Base-by-base conservation (phyloP, 805 yeast species). In the Spathaspora sp. region DNA sequence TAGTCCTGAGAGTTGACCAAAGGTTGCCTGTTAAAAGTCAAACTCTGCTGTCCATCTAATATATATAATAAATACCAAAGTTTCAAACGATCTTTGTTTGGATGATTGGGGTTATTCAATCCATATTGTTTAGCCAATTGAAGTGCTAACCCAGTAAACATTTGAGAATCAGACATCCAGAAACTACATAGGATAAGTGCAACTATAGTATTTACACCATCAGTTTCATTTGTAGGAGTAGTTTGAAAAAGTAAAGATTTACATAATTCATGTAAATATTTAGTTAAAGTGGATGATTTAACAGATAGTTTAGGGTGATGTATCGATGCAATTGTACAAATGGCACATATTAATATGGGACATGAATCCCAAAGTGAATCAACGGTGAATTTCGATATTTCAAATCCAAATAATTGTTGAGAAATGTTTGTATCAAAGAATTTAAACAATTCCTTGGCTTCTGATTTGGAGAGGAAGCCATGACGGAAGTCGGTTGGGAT, bases 341-440 rank as follows among this genome's bases (percentile, higher is more conserved):
- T 77, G 1, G 88, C 79, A 39, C 81, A 78, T 2, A 85, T 77
- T 38, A 85, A 65, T 6, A 85, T 66, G 0, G 87, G 86, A 26
- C 86, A 81, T 4, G 72, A 62, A 2, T 68, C 64, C 85, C 88
- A 83, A 8, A 82, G 67, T 3, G 64, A 64, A 7, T 76, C 77
- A 3, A 80, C 75, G 1, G 78, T 68, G 49, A 81, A 74, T 45
- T 75, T 68, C 0, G 82, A 71, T 2, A 84, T 69, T 44, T 77
- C 81, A 62, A 85, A 85, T 0, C 90, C 91, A 70, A 83, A 84
- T 44, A 85, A 66, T 57, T 84, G 88, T 10, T 84, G 83, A 1
- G 86, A 71, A 31, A 85, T 80, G 50, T 82, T 76, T 1, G 72
- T 63, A 55, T 81, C 78, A 59, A 85, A 85, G 51, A 71, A 79